Evolutionary conservation across 108 stramenopile species (phyloP), one percentile per base, ranked within the genome.

Genomic region (Fragilaria radians): DNA sequence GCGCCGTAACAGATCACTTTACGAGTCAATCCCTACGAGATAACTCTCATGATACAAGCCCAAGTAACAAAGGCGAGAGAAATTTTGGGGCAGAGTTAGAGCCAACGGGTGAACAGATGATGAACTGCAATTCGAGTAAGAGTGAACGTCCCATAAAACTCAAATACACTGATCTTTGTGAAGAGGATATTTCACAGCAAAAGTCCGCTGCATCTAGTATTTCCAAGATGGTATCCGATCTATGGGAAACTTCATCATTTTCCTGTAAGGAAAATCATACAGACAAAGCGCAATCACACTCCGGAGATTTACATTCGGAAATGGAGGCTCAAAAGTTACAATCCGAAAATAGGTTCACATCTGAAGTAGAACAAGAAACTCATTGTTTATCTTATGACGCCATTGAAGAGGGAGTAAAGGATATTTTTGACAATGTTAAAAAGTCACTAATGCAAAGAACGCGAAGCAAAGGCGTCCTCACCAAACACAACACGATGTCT

Each of bases 231-330:
- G 24, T 53, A 27, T n/a, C 52, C 1, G 52, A 53, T 3, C n/a
- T 53, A 2, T 53, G 52, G 52, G 52, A 53, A 3, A 27, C 52
- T n/a, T n/a, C n/a, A n/a, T n/a, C n/a, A n/a, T n/a, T n/a, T n/a
- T n/a, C n/a, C n/a, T n/a, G n/a, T n/a, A n/a, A n/a, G n/a, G n/a
- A n/a, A n/a, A n/a, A n/a, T n/a, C n/a, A n/a, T n/a, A n/a, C n/a
- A n/a, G n/a, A n/a, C n/a, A n/a, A n/a, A n/a, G n/a, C n/a, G n/a
- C n/a, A n/a, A n/a, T n/a, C n/a, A n/a, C n/a, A n/a, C n/a, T n/a
- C n/a, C n/a, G n/a, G n/a, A n/a, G n/a, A n/a, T n/a, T n/a, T n/a
- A n/a, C n/a, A n/a, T n/a, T n/a, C n/a, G n/a, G n/a, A n/a, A n/a
- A n/a, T n/a, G n/a, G n/a, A n/a, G n/a, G n/a, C n/a, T n/a, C n/a